A percentile compares a stretch with the other conserved stretches of the same genome.
Evolutionary conservation across 192 early-diverging fungal genomes (phyloP).

Genomic region (Coemansia sp.): DNA sequence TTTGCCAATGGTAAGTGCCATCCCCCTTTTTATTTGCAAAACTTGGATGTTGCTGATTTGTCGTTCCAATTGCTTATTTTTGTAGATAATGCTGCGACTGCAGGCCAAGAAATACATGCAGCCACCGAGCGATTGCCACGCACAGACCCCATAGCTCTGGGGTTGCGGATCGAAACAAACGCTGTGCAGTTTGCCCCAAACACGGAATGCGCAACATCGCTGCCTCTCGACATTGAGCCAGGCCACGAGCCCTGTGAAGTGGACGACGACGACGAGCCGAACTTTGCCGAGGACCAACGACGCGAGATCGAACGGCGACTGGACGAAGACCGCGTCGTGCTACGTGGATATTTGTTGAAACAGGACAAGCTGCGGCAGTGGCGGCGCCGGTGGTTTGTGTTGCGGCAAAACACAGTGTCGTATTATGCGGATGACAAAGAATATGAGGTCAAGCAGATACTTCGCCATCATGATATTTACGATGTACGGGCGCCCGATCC

Average conservation of each 20-base stretch:
- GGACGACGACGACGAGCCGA: conserved; percentile 50
- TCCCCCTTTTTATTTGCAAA: neutral
- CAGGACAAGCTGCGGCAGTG: conserved; percentile 54
- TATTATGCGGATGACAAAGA: conserved; percentile 51
- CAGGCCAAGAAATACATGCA: neutral
- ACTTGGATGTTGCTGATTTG: neutral
- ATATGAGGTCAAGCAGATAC: conserved; percentile 52
- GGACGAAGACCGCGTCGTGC: conserved; percentile 40
- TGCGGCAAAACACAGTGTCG: conserved; percentile 51
- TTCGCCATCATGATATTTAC: conserved; percentile 38
- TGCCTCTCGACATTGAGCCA: conserved; percentile 35
- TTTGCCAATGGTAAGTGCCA: conserved; percentile 28
- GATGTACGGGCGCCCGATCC: conserved; percentile 48
- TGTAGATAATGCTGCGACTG: neutral
- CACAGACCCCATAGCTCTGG: conserved; percentile 4
- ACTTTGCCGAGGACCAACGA: conserved; percentile 47
- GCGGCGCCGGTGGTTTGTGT: conserved; percentile 56
- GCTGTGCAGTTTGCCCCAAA: conserved; percentile 4
- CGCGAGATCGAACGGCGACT: conserved; percentile 45
- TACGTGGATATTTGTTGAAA: conserved; percentile 50
- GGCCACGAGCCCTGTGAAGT: conserved; percentile 35
- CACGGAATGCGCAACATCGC: conserved; percentile 10
- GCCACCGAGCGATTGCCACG: neutral
- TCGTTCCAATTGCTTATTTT: neutral
- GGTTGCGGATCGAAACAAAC: conserved; percentile 21